Conservation (phyloP, 148 eudicot genomes). For the Vaccinium corymbosum region DNA sequence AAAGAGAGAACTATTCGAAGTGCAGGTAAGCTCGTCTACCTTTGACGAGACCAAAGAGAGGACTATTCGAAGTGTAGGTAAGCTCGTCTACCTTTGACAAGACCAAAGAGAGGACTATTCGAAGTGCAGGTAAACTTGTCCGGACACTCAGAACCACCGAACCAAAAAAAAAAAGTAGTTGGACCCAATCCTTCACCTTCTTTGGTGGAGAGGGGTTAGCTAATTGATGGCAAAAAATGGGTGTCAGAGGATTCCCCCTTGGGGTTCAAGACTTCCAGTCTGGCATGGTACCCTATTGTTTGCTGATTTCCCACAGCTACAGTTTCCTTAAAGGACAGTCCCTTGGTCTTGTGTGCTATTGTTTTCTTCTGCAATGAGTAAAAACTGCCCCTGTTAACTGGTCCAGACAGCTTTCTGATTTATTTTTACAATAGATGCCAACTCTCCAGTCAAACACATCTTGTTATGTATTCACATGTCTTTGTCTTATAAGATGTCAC, state of each 20-base stretch:
- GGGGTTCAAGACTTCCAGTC: neutral
- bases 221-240: neutral
- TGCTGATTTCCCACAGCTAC: neutral
- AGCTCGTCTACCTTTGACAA: too few relatives aligned
- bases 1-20: too few relatives aligned
- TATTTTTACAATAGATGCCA: constrained; percentile 3
- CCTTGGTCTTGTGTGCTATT: neutral
- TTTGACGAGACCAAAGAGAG: too few relatives aligned
- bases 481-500: neutral
- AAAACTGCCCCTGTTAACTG: neutral
- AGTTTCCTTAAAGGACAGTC: neutral
- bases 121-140: too few relatives aligned
- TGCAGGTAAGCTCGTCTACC: too few relatives aligned
- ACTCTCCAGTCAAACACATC: neutral
- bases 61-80: too few relatives aligned
- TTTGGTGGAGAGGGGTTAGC: neutral
- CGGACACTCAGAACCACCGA: too few relatives aligned
- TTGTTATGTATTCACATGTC: neutral
- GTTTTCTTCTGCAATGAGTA: neutral
- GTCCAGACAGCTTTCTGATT: neutral
- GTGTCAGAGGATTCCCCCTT: neutral
- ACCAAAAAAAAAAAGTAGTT: neutral
- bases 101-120: too few relatives aligned
- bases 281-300: neutral
- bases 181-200: neutral